Evolutionary conservation across 1,139 yeast species (phyloP).

Genomic region (Magnusiomyces paraingens): DNA sequence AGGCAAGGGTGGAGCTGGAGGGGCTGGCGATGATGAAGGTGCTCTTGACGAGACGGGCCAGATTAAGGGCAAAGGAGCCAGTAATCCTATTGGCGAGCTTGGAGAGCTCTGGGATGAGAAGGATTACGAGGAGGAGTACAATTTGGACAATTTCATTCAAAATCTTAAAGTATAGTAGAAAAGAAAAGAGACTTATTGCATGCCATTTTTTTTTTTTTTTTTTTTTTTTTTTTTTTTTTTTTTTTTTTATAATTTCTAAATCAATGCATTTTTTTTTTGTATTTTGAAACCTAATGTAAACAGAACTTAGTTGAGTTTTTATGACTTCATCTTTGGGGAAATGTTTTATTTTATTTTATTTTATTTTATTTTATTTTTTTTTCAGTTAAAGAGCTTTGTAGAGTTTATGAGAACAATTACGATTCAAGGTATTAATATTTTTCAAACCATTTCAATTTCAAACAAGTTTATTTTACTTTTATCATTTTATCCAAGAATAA

Average conservation of each 20-base stretch:
- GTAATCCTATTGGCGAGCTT: constrained; percentile 67
- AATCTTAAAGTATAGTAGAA: constrained; percentile 42
- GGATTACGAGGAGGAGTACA: constrained; percentile 94
- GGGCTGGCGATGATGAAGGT: constrained; percentile 34
- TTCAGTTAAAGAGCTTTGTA: no score
- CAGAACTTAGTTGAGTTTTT: no score
- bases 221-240: neutral
- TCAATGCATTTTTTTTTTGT: constrained; percentile 4
- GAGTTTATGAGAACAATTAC: no score
- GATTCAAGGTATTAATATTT: no score
- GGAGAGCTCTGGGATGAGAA: constrained; percentile 97
- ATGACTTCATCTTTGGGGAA: no score
- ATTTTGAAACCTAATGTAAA: no score
- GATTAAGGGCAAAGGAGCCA: constrained; percentile 49
- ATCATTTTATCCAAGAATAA: no score
- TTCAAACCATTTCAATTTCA: no score
- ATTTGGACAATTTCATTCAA: constrained; percentile 85
- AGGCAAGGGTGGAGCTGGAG: constrained; percentile 33
- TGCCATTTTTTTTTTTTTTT: neutral
- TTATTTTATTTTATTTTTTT: no score
- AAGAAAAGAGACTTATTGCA: constrained; percentile 10
- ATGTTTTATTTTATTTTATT: no score
- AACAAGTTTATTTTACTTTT: no score
- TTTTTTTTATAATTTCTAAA: neutral
- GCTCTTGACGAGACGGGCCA: constrained; percentile 50